Percentiles rank a stretch among this genome's conserved stretches.
These are phyloP conservation scores for Effrenium voratum DNA, from an alignment of 73 alveolate species.

Conservation along the genomic window DNA sequence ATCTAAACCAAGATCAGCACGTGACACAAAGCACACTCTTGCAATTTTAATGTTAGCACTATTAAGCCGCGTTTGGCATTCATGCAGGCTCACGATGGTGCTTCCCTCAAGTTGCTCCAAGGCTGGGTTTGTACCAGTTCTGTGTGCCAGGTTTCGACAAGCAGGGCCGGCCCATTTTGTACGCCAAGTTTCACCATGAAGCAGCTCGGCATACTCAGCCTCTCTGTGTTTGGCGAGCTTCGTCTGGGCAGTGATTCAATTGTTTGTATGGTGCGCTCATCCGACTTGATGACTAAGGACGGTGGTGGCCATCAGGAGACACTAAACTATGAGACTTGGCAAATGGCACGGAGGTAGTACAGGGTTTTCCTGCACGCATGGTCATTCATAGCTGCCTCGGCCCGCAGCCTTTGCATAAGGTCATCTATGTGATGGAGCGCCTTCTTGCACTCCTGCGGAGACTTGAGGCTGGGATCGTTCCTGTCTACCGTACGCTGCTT, in stretches of 20 bases:
- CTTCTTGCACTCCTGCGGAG: slow-evolving; percentile 45
- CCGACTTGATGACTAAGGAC: slow-evolving; percentile 10
- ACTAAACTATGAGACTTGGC: slow-evolving; percentile 26
- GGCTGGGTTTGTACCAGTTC: too few species aligned
- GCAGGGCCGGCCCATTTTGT: slow-evolving; percentile 70
- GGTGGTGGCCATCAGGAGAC: slow-evolving; percentile 85
- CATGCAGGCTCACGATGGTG: too few species aligned
- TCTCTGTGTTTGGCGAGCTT: too few species aligned
- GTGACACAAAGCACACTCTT: too few species aligned
- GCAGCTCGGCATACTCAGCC: not conserved
- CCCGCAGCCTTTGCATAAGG: not conserved
- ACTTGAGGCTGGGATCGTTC: too few species aligned
- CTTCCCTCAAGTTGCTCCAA: too few species aligned
- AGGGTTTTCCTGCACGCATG: not conserved
- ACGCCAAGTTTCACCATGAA: slow-evolving; percentile 59
- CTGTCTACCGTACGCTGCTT: too few species aligned
- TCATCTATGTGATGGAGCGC: slow-evolving; percentile 64
- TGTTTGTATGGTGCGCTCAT: not conserved
- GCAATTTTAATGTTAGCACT: too few species aligned
- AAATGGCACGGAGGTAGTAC: not conserved
- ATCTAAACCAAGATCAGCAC: too few species aligned
- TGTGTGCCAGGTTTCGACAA: slow-evolving; percentile 46
- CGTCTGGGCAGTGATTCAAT: not conserved
- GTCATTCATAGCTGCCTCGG: not conserved
- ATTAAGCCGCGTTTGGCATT: too few species aligned